These are phyloP conservation scores for Erysimum cheiranthoides DNA, from an alignment of 345 rosid species.

Conservation along the genomic window DNA sequence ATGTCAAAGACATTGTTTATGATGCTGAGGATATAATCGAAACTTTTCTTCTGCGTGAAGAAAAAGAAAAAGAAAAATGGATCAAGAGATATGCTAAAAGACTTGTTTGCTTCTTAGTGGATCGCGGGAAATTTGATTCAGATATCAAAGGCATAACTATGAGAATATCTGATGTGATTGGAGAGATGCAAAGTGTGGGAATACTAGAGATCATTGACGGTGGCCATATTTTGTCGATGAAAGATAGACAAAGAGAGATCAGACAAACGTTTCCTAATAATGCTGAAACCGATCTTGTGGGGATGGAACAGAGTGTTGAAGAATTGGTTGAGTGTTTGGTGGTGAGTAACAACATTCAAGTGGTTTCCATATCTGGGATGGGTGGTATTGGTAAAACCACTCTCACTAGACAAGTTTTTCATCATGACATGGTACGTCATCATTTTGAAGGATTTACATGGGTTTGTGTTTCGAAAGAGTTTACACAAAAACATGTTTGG, in stretches of 20 bases:
- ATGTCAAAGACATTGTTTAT: conserved; percentile 35
- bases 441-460: conserved; percentile 46
- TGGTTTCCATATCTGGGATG: conserved; percentile 55
- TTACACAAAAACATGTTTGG: conserved; percentile 43
- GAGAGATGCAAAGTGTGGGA: conserved; percentile 44
- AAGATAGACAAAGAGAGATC: conserved; percentile 22
- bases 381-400: conserved; percentile 63
- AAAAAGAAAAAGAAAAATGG: background rate
- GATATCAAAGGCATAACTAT: conserved; percentile 31
- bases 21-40: conserved; percentile 45
- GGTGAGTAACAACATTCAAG: background rate
- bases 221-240: background rate
- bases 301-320: conserved; percentile 43
- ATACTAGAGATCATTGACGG: conserved; percentile 23
- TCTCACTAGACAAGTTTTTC: conserved; percentile 44
- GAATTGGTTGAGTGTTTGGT: conserved; percentile 38
- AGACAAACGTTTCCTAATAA: conserved; percentile 43
- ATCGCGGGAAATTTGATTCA: background rate
- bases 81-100: conserved; percentile 10
- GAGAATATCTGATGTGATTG: conserved; percentile 39
- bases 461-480: conserved; percentile 51
- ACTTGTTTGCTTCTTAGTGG: conserved; percentile 4
- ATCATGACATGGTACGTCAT: conserved; percentile 34
- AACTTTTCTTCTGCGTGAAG: conserved; percentile 28
- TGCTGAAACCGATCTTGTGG: conserved; percentile 48